A percentile compares a stretch with the other conserved stretches of the same genome.
Evolutionary conservation across 2,329 filamentous ascomycete genomes (phyloP).

Genomic region (Camptophora hylomeconis): DNA sequence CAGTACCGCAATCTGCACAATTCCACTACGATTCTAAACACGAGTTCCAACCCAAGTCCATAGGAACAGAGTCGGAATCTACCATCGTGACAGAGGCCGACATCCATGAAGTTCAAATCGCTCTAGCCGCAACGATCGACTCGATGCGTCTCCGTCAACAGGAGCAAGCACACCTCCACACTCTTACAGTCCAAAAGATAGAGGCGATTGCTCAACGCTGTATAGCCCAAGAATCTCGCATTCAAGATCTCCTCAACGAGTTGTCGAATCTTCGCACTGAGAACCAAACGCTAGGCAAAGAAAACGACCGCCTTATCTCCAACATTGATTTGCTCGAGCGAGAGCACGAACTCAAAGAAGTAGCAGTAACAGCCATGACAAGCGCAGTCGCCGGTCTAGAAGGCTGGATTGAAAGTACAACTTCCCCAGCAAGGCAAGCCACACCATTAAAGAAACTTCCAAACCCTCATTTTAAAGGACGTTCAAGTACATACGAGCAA

Average conservation of each 20-base stretch:
- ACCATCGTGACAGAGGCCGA: slow-evolving; percentile 2
- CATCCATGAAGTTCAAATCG: slow-evolving; percentile 7
- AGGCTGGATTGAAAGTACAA: slow-evolving; percentile 17
- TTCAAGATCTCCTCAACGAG: slow-evolving; percentile 11
- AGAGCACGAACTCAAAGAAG: slow-evolving; percentile 12
- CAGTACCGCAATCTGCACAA: too few relatives aligned
- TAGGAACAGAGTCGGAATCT: too few relatives aligned
- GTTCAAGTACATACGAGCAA: too few relatives aligned
- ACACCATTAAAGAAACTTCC: slow-evolving; percentile 3
- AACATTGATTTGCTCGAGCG: slow-evolving; percentile 7
- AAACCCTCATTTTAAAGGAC: too few relatives aligned
- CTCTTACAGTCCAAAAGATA: slow-evolving; percentile 14
- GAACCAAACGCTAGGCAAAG: slow-evolving; percentile 9
- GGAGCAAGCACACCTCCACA: slow-evolving; percentile 16
- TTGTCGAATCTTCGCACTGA: slow-evolving; percentile 8
- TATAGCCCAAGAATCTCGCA: slow-evolving; percentile 11
- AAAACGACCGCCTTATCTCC: slow-evolving; percentile 9
- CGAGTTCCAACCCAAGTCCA: too few relatives aligned
- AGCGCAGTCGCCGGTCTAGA: slow-evolving; percentile 17
- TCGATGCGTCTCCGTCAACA: slow-evolving; percentile 17
- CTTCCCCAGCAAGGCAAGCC: slow-evolving; percentile 4
- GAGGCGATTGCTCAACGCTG: slow-evolving; percentile 15
- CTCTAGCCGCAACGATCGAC: slow-evolving; percentile 11
- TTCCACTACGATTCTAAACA: too few relatives aligned
- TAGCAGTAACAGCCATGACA: slow-evolving; percentile 18